Base-by-base conservation (phyloP, 1,284 basidiomycete species). In the Austroboletus niveus region DNA sequence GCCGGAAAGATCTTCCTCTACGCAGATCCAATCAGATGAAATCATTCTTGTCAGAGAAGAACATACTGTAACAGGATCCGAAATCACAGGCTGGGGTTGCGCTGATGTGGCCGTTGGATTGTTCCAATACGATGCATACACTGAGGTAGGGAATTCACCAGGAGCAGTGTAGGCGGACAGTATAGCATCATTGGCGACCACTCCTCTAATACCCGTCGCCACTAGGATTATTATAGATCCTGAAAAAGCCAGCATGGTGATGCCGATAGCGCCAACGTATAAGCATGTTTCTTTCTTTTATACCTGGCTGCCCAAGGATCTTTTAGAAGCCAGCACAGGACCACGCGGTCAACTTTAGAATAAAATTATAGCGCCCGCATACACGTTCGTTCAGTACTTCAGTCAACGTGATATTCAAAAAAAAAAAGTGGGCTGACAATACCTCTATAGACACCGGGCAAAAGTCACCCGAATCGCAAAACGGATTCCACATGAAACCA, bases 1-100 rank as follows among this genome's bases (percentile, higher is more conserved):
- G 77, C 67, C 1, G 82, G 78, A 60, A 82, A 87, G 29, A 70
- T 71, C 55, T 72, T 69, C 62, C 79, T 73, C 84, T 85, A 38
- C 30, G 29, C 9, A 11, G 8, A 43, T 40, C 42, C 17, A 36
- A 53, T 56, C 15, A 49, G 38, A 52, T 41, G 35, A 30, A 29
- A 47, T 49, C n/a, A 35, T 43, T n/a, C 22, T 10, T 35, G 30
- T 44, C 36, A 51, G 27, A 38, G 10, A 1, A 6, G 60, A 57
- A 67, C 73, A 56, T 67, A 84, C 85, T 42, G 74, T 72, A 27
- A 87, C 75, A 7, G 82, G 80, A 61, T 88, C 84, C 6, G 83
- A 79, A 47, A 89, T 77, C 29, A 86, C 75, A 8, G 86, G 87
- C 63, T 87, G 84, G 6, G 81, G 80, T 66, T 87, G 83, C 3